Evolutionary conservation across 306 rosid species (phyloP).

Genomic region (Acacia crassicarpa): DNA sequence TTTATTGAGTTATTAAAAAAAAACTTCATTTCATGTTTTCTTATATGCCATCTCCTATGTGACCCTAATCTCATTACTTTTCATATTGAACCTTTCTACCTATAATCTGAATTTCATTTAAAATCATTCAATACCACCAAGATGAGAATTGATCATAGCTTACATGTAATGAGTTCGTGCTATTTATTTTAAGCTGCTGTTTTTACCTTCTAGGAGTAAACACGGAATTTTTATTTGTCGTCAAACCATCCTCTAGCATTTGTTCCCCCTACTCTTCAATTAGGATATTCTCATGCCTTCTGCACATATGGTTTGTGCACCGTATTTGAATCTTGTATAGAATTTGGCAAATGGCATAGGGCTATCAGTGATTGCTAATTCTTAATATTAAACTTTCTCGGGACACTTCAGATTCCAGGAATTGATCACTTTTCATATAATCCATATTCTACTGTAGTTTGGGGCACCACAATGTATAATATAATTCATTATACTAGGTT

Average conservation of each 20-base stretch:
- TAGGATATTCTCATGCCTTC: slow-evolving; percentile 7
- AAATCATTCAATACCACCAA: not conserved
- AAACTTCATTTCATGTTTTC: slow-evolving; percentile 22
- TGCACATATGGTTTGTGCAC: not conserved
- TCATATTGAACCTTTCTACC: not conserved
- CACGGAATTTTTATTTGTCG: not conserved
- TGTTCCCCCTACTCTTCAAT: not conserved
- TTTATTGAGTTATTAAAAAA: slow-evolving; percentile 1
- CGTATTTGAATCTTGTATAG: not conserved
- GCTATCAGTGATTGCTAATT: not conserved
- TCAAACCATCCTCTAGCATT: not conserved
- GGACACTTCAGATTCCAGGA: not conserved
- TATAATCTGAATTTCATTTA: slow-evolving; percentile 6
- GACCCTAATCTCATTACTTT: not conserved
- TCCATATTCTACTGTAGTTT: not conserved
- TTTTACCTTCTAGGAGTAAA: slow-evolving; percentile 24
- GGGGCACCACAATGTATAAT: not conserved
- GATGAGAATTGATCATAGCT: slow-evolving; percentile 3
- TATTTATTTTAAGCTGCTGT: not conserved
- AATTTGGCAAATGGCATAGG: not conserved
- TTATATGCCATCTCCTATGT: not conserved
- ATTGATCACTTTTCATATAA: not conserved
- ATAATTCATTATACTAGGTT: not conserved
- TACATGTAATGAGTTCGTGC: not conserved
- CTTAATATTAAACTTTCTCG: not conserved